Evolutionary conservation across 345 rosid species (phyloP).

Genomic region (Hypericum perforatum): DNA sequence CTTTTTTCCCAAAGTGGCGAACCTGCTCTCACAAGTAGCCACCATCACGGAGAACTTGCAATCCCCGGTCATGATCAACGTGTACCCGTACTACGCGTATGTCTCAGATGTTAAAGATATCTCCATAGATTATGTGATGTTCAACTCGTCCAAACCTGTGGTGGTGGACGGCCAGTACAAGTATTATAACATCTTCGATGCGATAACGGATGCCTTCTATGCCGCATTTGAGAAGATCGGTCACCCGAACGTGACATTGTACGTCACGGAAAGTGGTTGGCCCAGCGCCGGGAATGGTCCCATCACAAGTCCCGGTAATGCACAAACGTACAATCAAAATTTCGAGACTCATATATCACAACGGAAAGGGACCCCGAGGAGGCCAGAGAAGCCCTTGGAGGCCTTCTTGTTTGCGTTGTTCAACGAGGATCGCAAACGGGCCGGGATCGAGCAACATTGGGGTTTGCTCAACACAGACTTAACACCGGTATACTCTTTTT

Average conservation of each 20-base stretch:
- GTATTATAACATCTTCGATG: slow-evolving; percentile 28
- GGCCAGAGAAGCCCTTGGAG: too few relatives aligned
- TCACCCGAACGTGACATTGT: not conserved
- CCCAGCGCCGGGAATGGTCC: slow-evolving; percentile 12
- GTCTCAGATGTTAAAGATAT: slow-evolving; percentile 16
- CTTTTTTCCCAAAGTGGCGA: slow-evolving; percentile 7
- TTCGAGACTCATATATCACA: too few relatives aligned
- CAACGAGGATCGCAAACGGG: too few relatives aligned
- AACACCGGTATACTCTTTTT: too few relatives aligned
- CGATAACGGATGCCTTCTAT: slow-evolving; percentile 25
- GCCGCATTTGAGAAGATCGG: slow-evolving; percentile 13
- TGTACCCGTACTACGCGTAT: slow-evolving; percentile 38
- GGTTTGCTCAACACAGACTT: too few relatives aligned
- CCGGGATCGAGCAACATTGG: too few relatives aligned
- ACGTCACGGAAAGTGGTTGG: slow-evolving; percentile 14
- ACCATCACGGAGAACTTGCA: not conserved
- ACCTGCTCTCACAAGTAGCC: slow-evolving; percentile 9
- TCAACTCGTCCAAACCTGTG: slow-evolving; percentile 9
- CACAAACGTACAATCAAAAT: too few relatives aligned
- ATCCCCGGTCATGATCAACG: slow-evolving; percentile 12
- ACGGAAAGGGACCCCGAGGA: too few relatives aligned
- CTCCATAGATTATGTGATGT: slow-evolving; percentile 20
- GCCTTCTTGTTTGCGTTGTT: too few relatives aligned
- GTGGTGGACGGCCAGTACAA: slow-evolving; percentile 15
- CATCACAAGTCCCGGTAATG: too few relatives aligned